phyloP scores from a whole-genome alignment of 2,329 filamentous ascomycete species.

The Lachnellula cervina region DNA sequence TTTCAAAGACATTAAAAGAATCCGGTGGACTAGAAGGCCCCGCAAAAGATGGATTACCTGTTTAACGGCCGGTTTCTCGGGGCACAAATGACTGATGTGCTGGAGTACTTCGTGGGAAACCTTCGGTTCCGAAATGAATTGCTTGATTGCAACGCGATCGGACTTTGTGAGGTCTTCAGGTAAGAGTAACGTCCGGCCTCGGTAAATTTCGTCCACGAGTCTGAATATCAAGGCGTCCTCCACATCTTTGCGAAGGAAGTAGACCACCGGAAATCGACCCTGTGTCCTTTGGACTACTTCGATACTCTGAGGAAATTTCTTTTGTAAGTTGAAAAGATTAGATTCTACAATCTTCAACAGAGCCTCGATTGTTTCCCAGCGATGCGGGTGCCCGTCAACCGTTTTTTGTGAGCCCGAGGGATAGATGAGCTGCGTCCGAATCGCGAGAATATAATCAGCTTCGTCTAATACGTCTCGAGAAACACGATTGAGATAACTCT shows the following conservation, averaged over 20 bases:
- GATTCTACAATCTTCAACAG: conserved; percentile 30
- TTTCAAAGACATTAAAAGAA: conserved; percentile 45
- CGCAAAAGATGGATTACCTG: conserved; percentile 51
- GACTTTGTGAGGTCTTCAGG: conserved; percentile 10
- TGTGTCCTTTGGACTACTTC: conserved; percentile 35
- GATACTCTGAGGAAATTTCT: conserved; percentile 37
- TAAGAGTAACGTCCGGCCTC: conserved; percentile 24
- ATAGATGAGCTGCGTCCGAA: conserved; percentile 39
- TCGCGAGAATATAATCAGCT: conserved; percentile 37
- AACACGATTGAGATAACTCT: conserved; percentile 39
- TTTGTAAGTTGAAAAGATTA: conserved; percentile 33
- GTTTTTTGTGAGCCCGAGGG: conserved; percentile 34
- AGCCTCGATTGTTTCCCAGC: conserved; percentile 33
- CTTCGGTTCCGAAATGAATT: conserved; percentile 26
- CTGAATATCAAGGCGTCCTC: conserved; percentile 32
- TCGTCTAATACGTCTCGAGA: conserved; percentile 51
- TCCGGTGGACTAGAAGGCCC: conserved; percentile 55
- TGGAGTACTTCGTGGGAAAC: conserved; percentile 20
- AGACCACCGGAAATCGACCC: conserved; percentile 42
- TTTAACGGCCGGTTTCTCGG: conserved; percentile 30
- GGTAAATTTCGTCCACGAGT: conserved; percentile 33
- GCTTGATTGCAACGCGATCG: conserved; percentile 27
- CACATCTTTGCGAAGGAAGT: conserved; percentile 40
- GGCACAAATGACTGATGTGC: conserved; percentile 27
- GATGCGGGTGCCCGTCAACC: conserved; percentile 36